A percentile compares a stretch with the other conserved stretches of the same genome.
phyloP scores from a whole-genome alignment of 148 eudicot genomes.

The Salicornia ramosissima region DNA sequence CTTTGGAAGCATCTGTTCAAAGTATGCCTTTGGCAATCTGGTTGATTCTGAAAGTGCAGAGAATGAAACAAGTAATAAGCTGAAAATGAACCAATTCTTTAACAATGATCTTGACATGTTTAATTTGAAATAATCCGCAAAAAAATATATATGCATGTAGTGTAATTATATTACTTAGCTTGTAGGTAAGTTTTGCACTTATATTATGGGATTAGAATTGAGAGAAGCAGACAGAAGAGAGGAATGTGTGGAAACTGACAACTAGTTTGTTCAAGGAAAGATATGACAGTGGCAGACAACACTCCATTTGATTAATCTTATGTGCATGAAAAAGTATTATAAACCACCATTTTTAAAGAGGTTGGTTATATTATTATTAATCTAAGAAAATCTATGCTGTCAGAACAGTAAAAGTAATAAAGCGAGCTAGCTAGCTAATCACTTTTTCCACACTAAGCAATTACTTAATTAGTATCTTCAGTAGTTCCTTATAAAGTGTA shows the following conservation, averaged over 20 bases:
- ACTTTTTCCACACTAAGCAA: conserved; percentile 1
- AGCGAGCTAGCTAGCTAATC: too few species aligned
- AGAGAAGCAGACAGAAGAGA: conserved; percentile 57
- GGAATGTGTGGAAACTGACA: conserved; percentile 61
- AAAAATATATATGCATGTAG: conserved; percentile 4
- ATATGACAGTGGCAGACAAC: conserved; percentile 85
- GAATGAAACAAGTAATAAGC: conserved; percentile 46
- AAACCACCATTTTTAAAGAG: conserved; percentile 1
- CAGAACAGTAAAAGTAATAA: conserved; percentile 14
- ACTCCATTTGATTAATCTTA: conserved; percentile 21
- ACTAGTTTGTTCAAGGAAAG: conserved; percentile 62
- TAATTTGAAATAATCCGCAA: conserved; percentile 16
- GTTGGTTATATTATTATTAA: neutral
- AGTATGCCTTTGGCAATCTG: conserved; percentile 52
- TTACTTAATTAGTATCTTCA: neutral
- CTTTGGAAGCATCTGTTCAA: conserved; percentile 92
- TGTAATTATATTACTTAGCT: conserved; percentile 9
- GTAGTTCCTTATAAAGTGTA: too few species aligned
- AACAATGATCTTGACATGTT: conserved; percentile 46
- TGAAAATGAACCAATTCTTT: conserved; percentile 43
- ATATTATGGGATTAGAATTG: conserved; percentile 27
- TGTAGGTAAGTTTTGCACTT: conserved; percentile 15
- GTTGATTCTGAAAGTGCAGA: conserved; percentile 51
- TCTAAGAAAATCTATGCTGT: conserved; percentile 22
- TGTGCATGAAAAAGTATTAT: conserved; percentile 17